Evolutionary conservation across 2,329 filamentous ascomycete species (phyloP).

Genomic region (Colletotrichum sp.): DNA sequence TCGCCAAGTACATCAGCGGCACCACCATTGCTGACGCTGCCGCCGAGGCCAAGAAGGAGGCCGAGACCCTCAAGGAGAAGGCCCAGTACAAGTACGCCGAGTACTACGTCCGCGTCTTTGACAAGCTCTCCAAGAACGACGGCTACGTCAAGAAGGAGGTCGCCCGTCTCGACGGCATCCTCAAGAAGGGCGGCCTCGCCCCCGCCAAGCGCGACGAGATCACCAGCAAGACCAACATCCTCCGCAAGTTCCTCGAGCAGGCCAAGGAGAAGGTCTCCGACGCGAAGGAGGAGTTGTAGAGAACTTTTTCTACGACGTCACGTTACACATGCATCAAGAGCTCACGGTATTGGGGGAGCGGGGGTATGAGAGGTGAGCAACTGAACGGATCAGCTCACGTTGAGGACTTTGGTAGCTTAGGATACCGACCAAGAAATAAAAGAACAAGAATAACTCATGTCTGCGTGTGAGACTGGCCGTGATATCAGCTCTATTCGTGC

Average conservation of each 20-base stretch:
- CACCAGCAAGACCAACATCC: constrained; percentile 84
- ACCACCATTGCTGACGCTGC: constrained; percentile 66
- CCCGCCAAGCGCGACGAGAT: constrained; percentile 89
- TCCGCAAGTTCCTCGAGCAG: constrained; percentile 75
- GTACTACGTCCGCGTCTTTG: constrained; percentile 92
- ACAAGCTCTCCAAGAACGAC: constrained; percentile 80
- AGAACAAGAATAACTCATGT: neutral
- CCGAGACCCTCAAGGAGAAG: constrained; percentile 66
- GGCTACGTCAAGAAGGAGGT: constrained; percentile 87
- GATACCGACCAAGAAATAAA: neutral
- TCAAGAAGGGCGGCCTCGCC: constrained; percentile 86
- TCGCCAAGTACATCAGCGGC: constrained; percentile 74
- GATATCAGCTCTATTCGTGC: neutral
- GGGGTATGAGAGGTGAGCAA: constrained; percentile 2
- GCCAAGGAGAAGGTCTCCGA: constrained; percentile 52
- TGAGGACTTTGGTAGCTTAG: constrained; percentile 14
- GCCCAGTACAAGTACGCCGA: constrained; percentile 78
- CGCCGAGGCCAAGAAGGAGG: constrained; percentile 75
- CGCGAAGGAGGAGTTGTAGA: constrained; percentile 75
- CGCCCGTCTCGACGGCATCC: constrained; percentile 76
- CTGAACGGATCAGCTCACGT: neutral
- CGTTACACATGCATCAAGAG: neutral
- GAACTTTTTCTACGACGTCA: neutral
- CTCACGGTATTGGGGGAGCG: neutral
- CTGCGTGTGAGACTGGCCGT: neutral